Evolutionary conservation across 2,329 filamentous ascomycete species (phyloP), one percentile per base, ranked within the genome.

Genomic region (Fusarium dlaminii): DNA sequence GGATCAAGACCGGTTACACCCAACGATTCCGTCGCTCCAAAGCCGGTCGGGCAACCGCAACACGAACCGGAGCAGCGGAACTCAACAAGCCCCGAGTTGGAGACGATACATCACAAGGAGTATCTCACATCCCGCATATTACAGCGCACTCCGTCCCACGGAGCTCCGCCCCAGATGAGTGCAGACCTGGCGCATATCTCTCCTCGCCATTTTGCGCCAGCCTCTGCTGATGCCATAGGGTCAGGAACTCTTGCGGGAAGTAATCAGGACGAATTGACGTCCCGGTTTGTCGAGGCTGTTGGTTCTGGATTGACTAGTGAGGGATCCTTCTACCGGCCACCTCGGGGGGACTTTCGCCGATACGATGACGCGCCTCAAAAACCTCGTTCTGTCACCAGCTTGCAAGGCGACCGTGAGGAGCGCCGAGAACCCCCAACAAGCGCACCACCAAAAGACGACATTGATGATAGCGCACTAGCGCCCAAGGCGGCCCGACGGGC

Each of bases 61-160:
- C 52, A 61, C 29, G 58, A 73, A 49, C 45, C 57, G 22, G 62
- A 73, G 40, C 63, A 66, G 37, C 66, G 61, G 46, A 66, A 52
- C 30, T 68, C 75, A 32, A 77, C 75, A 59, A 81, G 77, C 27
- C 81, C 83, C 30, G 82, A 85, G 43, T 84, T 83, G 64, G 82
- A 86, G 66, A 84, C 83, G 36, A 78, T 82, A 20, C 84, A 86
- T 40, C 90, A 91, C 77, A 91, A 90, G 68, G 89, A 91, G 75
- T 89, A 91, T 69, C 87, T 93, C 58, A 93, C 92, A 12, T 91
- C 91, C 36, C 87, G 91, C 66, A 82, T 94, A 42, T 85, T 94
- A 5, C 89, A 92, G 78, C 88, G 92, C 74, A 90, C 86, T 15
- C 87, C 90, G 1, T 90, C 90, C 12, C 86, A 90, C 70, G 86